A percentile compares a stretch with the other conserved stretches of the same genome.
Conservation (phyloP, 1,284 basidiomycete species). For the Ganoderma meredithae region DNA sequence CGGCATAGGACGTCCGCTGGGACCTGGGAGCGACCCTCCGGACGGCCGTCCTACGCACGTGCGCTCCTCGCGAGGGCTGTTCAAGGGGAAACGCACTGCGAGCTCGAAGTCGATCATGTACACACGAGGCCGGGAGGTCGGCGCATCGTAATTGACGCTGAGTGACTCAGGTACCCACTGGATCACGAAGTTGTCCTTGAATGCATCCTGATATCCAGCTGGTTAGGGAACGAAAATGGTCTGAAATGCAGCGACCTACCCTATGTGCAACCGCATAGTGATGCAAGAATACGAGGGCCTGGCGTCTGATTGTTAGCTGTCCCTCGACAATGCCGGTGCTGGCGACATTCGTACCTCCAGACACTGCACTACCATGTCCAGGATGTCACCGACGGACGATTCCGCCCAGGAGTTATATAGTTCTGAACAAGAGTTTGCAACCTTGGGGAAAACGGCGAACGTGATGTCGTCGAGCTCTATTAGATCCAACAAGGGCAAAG, state of each 20-base stretch:
- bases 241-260: not conserved
- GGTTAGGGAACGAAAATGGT: not conserved
- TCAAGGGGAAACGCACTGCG: slow-evolving; percentile 15
- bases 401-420: slow-evolving; percentile 33
- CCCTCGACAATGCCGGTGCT: not conserved
- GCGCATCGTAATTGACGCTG: not conserved
- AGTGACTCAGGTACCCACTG: slow-evolving; percentile 25
- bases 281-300: slow-evolving; percentile 19
- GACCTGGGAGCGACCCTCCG: slow-evolving; percentile 4
- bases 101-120: slow-evolving; percentile 26
- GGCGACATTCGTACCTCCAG: slow-evolving; percentile 32
- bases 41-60: slow-evolving; percentile 8
- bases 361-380: slow-evolving; percentile 42
- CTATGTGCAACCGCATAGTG: slow-evolving; percentile 9
- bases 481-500: slow-evolving; percentile 34
- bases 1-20: slow-evolving; percentile 28
- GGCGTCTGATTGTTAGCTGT: not conserved
- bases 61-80: slow-evolving; percentile 26
- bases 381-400: slow-evolving; percentile 41
- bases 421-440: slow-evolving; percentile 23
- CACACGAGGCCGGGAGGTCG: slow-evolving; percentile 20
- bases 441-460: slow-evolving; percentile 43
- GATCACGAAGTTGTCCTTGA: slow-evolving; percentile 27
- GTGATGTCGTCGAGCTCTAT: slow-evolving; percentile 40
- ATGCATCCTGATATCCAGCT: slow-evolving; percentile 17